A percentile compares a stretch with the other conserved stretches of the same genome.
phyloP scores from a whole-genome alignment of 768 basidiomycete species.

The Rhodotorula toruloides region DNA sequence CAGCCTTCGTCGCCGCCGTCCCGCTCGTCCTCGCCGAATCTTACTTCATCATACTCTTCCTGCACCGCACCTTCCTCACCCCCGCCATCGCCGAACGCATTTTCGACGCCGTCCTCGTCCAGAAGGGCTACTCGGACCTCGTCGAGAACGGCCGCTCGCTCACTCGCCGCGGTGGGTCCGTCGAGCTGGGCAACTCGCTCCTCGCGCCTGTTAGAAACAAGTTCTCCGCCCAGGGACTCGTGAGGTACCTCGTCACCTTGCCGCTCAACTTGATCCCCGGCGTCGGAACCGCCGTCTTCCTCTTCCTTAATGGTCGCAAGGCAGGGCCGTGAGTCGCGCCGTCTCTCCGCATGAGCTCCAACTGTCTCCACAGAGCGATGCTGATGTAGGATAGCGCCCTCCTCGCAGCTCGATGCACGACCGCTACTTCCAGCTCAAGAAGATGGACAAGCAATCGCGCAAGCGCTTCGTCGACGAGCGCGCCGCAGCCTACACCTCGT shows the following conservation, averaged over 20 bases:
- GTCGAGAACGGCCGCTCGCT: slow-evolving; percentile 50
- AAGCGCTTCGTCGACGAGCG: slow-evolving; percentile 49
- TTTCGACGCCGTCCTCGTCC: slow-evolving; percentile 54
- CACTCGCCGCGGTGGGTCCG: neutral
- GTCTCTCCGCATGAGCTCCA: neutral
- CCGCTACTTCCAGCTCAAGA: slow-evolving; percentile 67
- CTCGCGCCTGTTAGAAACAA: slow-evolving; percentile 53
- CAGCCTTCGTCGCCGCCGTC: slow-evolving; percentile 55
- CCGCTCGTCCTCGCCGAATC: slow-evolving; percentile 47
- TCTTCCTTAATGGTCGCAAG: slow-evolving; percentile 52
- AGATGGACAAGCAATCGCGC: slow-evolving; percentile 51
- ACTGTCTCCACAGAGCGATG: neutral
- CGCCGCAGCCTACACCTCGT: slow-evolving; percentile 63
- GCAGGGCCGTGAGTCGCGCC: slow-evolving; percentile 24
- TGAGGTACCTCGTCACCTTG: slow-evolving; percentile 60
- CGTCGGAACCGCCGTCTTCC: slow-evolving; percentile 61
- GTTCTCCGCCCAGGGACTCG: slow-evolving; percentile 47
- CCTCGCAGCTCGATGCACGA: slow-evolving; percentile 55
- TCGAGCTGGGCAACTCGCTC: slow-evolving; percentile 49
- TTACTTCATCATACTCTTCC: slow-evolving; percentile 49
- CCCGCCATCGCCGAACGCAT: slow-evolving; percentile 51
- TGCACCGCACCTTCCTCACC: slow-evolving; percentile 53
- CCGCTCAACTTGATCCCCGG: slow-evolving; percentile 66
- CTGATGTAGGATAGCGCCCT: neutral
- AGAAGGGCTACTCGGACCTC: slow-evolving; percentile 50